These are phyloP conservation scores for Tetrapisispora nanseiensis DNA, from an alignment of 805 yeast genomes.

Conservation along the genomic window DNA sequence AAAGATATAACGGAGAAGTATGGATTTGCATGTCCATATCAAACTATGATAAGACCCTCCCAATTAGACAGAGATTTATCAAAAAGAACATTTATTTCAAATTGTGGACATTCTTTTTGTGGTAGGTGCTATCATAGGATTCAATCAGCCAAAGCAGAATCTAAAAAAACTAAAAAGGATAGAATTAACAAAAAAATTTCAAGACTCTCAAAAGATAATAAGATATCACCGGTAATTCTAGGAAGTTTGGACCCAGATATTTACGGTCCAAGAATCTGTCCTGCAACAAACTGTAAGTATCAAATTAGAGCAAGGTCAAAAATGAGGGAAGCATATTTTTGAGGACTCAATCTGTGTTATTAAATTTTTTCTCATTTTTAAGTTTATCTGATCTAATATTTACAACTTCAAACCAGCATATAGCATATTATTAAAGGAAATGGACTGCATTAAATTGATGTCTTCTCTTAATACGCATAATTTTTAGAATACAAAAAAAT, in stretches of 20 bases:
- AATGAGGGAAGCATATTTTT: constrained; percentile 46
- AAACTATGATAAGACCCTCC: constrained; percentile 40
- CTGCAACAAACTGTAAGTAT: constrained; percentile 41
- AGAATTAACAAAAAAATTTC: constrained; percentile 11
- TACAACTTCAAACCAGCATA: no score
- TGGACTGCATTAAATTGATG: no score
- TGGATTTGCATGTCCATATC: constrained; percentile 56
- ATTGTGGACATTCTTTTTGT: constrained; percentile 81
- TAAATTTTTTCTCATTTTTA: neutral
- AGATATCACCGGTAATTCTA: neutral
- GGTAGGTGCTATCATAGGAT: constrained; percentile 73
- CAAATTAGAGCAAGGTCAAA: constrained; percentile 37
- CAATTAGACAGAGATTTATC: constrained; percentile 51
- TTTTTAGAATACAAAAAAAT: no score
- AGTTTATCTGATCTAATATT: neutral
- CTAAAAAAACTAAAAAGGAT: constrained; percentile 17
- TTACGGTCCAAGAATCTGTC: constrained; percentile 51
- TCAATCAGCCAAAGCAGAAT: constrained; percentile 31
- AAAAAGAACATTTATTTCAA: constrained; percentile 51
- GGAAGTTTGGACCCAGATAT: constrained; percentile 34
- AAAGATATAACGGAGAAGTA: constrained; percentile 26
- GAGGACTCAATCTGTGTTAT: no score
- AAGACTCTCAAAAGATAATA: neutral
- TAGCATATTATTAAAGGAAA: no score
- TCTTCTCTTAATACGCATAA: no score